These are phyloP conservation scores for Chlamydomonas incerta DNA, from an alignment of 139 green algal species.

Conservation along the genomic window DNA sequence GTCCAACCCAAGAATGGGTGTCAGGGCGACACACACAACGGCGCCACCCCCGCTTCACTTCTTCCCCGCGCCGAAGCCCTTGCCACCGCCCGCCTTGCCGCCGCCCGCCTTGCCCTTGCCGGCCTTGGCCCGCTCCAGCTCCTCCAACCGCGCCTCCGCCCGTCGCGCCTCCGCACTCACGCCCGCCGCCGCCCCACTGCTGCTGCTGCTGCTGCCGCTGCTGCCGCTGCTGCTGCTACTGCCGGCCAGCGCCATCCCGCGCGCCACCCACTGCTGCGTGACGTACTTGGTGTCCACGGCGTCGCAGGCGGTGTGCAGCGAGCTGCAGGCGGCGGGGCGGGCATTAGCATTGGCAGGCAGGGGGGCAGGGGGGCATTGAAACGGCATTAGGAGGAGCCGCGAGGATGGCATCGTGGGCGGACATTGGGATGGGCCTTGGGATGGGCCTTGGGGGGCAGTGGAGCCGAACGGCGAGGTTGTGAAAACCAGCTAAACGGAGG, in stretches of 20 bases:
- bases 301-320: slow-evolving; percentile 79
- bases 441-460: too few species aligned
- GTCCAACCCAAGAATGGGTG: too few species aligned
- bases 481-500: too few species aligned
- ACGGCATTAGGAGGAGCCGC: too few species aligned
- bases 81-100: slow-evolving; percentile 3
- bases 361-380: too few species aligned
- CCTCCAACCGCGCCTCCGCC: slow-evolving; percentile 3
- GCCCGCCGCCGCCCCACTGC: neutral
- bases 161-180: neutral
- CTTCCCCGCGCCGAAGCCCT: neutral
- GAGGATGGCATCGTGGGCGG: too few species aligned
- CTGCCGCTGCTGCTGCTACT: neutral
- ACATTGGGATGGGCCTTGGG: too few species aligned
- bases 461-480: too few species aligned
- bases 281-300: slow-evolving; percentile 77
- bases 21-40: too few species aligned
- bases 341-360: too few species aligned
- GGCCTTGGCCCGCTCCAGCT: neutral
- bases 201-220: neutral
- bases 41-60: neutral
- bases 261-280: slow-evolving; percentile 79
- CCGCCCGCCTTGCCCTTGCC: neutral
- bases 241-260: slow-evolving; percentile 28
- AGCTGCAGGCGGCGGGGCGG: neutral